phyloP scores from a whole-genome alignment of 2,329 filamentous ascomycete species.

The Alternaria sp. region DNA sequence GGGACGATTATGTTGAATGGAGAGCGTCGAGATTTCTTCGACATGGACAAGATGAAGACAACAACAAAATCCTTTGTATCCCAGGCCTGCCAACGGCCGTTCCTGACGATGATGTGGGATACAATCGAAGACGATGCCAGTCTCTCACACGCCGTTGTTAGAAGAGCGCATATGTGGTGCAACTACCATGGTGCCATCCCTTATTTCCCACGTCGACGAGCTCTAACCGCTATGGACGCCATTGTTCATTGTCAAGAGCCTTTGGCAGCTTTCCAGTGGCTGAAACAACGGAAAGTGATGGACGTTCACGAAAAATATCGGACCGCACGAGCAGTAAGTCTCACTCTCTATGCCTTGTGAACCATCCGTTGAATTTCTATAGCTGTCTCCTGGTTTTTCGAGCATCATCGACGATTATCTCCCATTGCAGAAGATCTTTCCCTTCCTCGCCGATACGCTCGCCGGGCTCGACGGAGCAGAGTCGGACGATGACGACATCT shows the following conservation, averaged over 20 bases:
- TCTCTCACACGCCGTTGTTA: conserved; percentile 48
- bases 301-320: conserved; percentile 47
- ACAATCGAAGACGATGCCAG: conserved; percentile 46
- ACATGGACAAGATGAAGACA: conserved; percentile 52
- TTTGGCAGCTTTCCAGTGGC: conserved; percentile 50
- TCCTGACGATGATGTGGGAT: conserved; percentile 52
- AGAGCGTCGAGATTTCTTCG: conserved; percentile 49
- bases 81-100: conserved; percentile 47
- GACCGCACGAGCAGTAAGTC: conserved; percentile 39
- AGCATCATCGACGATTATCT: conserved; percentile 46
- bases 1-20: conserved; percentile 47
- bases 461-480: conserved; percentile 38
- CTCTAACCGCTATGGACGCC: conserved; percentile 36
- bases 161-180: conserved; percentile 50
- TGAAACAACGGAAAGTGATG: conserved; percentile 50
- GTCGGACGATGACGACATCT: conserved; percentile 33
- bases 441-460: conserved; percentile 35
- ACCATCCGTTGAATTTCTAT: background rate
- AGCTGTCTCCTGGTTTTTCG: conserved; percentile 43
- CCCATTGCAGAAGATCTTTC: conserved; percentile 40
- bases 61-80: conserved; percentile 51
- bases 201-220: conserved; percentile 38
- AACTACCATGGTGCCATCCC: conserved; percentile 48
- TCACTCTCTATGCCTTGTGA: background rate
- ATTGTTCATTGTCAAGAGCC: conserved; percentile 42